Evolutionary conservation across 75 land plant species (phyloP).

Genomic region (Selaginella tamariscina): DNA sequence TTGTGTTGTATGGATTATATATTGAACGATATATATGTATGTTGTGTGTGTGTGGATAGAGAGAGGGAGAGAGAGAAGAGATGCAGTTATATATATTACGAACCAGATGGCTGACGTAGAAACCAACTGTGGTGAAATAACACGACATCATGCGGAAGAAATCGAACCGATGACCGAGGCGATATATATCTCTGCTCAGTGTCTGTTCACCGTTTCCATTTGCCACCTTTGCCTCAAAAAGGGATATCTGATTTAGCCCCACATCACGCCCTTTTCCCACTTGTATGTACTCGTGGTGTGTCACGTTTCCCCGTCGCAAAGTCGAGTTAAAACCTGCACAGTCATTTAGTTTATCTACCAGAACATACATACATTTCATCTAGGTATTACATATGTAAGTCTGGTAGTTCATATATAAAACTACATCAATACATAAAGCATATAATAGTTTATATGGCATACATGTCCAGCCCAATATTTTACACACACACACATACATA

Average conservation of each 20-base stretch:
- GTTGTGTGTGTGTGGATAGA: too few species aligned
- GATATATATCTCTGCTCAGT: conserved; percentile 11
- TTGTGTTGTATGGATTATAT: too few species aligned
- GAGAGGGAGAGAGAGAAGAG: too few species aligned
- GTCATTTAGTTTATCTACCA: neutral
- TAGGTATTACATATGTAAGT: neutral
- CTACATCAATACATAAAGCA: too few species aligned
- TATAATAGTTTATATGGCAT: too few species aligned
- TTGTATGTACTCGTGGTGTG: conserved; percentile 13
- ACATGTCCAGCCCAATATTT: too few species aligned
- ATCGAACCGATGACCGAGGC: conserved; percentile 7
- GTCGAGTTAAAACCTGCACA: conserved; percentile 5
- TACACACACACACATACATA: too few species aligned
- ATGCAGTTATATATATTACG: neutral
- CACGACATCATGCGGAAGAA: conserved; percentile 14
- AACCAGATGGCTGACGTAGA: conserved; percentile 3
- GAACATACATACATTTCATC: neutral
- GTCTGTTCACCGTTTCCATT: conserved; percentile 15
- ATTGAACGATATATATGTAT: too few species aligned
- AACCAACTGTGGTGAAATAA: conserved; percentile 12
- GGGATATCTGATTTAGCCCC: conserved; percentile 4
- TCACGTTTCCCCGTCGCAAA: conserved; percentile 6
- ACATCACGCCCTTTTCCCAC: conserved; percentile 11
- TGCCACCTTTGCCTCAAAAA: conserved; percentile 11
- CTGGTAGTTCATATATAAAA: too few species aligned